Evolutionary conservation across 495 filamentous ascomycete genomes (phyloP).

Genomic region (Daldinia bambusicola): DNA sequence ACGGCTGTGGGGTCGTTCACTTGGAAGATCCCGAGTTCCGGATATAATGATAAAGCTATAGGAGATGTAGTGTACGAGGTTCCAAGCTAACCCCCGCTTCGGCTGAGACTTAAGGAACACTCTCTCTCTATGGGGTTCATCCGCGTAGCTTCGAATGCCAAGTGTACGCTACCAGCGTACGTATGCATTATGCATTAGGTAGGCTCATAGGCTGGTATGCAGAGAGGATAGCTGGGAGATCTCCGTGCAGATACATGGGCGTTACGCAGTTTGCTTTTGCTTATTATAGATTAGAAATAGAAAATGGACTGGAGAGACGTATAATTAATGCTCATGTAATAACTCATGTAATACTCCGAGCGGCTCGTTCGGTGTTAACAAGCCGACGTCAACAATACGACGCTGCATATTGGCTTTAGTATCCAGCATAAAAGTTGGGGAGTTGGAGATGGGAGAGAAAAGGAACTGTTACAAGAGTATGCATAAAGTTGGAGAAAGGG

Average conservation of each 20-base stretch:
- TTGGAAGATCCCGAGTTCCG: conserved; percentile 31
- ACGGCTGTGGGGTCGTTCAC: conserved; percentile 23
- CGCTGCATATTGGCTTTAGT: conserved; percentile 13
- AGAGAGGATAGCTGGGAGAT: too few relatives aligned
- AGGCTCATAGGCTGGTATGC: too few relatives aligned
- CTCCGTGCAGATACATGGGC: conserved; percentile 11
- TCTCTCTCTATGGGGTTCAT: not conserved
- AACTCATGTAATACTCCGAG: conserved; percentile 34
- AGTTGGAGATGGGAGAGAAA: conserved; percentile 15
- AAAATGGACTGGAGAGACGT: conserved; percentile 22
- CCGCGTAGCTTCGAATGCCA: conserved; percentile 17
- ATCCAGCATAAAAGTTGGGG: conserved; percentile 21
- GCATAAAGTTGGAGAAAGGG: conserved; percentile 22
- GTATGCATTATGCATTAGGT: too few relatives aligned
- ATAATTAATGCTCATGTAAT: conserved; percentile 47
- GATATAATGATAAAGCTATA: conserved; percentile 2
- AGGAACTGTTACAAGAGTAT: too few relatives aligned
- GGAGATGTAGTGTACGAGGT: not conserved
- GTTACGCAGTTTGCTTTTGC: conserved; percentile 8
- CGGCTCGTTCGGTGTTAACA: conserved; percentile 18
- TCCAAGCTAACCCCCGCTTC: conserved; percentile 19
- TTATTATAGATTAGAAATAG: conserved; percentile 42
- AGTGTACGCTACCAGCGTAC: conserved; percentile 14
- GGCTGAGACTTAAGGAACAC: conserved; percentile 16
- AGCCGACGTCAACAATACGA: conserved; percentile 20